Conservation (phyloP, 2,329 filamentous ascomycete species). For the Grosmannia serpens region DNA sequence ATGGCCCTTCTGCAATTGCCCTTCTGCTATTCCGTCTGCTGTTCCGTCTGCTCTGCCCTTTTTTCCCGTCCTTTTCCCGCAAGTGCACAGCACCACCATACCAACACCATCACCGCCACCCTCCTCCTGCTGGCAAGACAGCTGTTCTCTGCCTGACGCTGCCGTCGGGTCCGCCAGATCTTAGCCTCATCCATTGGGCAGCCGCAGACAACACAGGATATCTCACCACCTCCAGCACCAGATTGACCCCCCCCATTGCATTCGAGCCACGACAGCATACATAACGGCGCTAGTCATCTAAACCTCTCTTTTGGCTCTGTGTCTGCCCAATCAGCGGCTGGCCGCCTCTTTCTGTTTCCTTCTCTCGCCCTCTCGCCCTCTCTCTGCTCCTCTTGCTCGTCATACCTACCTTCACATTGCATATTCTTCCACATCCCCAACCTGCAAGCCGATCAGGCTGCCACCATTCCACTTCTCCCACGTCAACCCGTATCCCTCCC, state of each 20-base stretch:
- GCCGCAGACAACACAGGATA: conserved; percentile 1
- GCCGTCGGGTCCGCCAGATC: not conserved
- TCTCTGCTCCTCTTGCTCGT: not conserved
- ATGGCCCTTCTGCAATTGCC: not conserved
- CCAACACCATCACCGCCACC: not conserved
- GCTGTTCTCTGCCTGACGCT: not conserved
- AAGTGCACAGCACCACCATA: too few relatives aligned
- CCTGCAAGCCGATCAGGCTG: not conserved
- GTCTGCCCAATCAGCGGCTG: not conserved
- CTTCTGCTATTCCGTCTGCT: not conserved
- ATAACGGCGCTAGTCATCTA: not conserved
- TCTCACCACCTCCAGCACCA: not conserved
- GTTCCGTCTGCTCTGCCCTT: not conserved
- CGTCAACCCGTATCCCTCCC: not conserved
- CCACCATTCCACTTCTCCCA: not conserved
- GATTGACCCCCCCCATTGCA: not conserved
- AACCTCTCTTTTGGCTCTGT: not conserved
- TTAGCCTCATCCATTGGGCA: not conserved
- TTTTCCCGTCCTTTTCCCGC: not conserved
- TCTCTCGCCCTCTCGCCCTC: not conserved
- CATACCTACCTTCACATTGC: not conserved
- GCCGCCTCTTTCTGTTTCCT: not conserved
- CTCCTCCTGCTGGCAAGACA: not conserved
- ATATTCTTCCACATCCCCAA: not conserved
- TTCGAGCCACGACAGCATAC: conserved; percentile 12